phyloP scores from a whole-genome alignment of 129 eudicot species.

The Chrysanthemum seticuspe region DNA sequence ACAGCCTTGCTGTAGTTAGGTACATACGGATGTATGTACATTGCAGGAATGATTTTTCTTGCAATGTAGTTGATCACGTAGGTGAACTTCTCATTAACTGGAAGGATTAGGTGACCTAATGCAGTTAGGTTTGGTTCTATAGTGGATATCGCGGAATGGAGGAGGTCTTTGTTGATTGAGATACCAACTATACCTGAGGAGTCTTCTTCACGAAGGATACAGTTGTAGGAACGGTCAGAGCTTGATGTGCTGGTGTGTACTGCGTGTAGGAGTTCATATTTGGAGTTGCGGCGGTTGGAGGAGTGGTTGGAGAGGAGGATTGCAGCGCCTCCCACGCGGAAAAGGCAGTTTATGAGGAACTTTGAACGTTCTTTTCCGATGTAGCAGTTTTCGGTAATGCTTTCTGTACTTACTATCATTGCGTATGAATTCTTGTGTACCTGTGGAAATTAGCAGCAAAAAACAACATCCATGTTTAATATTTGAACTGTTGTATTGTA shows the following conservation, averaged over 20 bases:
- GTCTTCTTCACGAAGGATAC: constrained; percentile 45
- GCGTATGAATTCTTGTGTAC: constrained; percentile 50
- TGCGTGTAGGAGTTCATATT: constrained; percentile 46
- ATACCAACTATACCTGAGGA: constrained; percentile 24
- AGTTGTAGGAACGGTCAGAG: constrained; percentile 39
- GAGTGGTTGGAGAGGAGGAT: constrained; percentile 44
- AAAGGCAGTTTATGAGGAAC: constrained; percentile 27
- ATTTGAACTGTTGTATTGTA: neutral
- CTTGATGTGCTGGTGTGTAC: constrained; percentile 41
- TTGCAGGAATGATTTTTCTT: neutral
- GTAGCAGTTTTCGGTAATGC: constrained; percentile 33
- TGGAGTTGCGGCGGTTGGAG: constrained; percentile 28
- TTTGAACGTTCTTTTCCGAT: constrained; percentile 42
- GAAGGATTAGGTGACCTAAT: constrained; percentile 44
- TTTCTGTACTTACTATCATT: constrained; percentile 49
- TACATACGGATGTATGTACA: constrained; percentile 19
- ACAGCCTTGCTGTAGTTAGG: constrained; percentile 44
- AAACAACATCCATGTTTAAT: neutral
- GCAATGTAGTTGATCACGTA: constrained; percentile 8
- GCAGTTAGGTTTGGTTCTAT: constrained; percentile 31
- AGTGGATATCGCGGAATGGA: constrained; percentile 32
- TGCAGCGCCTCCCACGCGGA: constrained; percentile 56
- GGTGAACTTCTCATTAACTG: constrained; percentile 34
- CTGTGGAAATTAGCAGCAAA: constrained; percentile 26
- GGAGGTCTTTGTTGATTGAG: constrained; percentile 37